These are phyloP conservation scores for Effrenium voratum DNA, from an alignment of 73 alveolate genomes.

Conservation along the genomic window DNA sequence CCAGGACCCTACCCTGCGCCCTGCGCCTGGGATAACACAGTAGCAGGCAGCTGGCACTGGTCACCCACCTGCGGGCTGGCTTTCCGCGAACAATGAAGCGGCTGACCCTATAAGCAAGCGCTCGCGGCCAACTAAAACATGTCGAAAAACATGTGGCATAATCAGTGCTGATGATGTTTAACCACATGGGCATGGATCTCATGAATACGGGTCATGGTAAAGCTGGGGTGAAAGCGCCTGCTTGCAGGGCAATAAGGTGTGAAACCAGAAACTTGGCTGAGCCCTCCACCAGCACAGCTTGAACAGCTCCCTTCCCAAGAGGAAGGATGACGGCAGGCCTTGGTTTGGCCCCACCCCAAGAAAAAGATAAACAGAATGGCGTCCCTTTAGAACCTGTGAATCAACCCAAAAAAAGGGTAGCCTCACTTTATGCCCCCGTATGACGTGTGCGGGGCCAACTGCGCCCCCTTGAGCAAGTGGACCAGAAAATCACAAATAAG, in stretches of 20 bases:
- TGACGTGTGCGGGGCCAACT: no score
- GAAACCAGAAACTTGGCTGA: no score
- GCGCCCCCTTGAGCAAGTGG: no score
- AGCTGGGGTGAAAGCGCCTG: not conserved
- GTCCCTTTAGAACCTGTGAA: no score
- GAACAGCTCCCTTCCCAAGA: constrained; percentile 66
- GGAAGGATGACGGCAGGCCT: constrained; percentile 86
- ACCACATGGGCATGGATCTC: no score
- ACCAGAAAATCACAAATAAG: no score
- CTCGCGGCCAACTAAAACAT: no score
- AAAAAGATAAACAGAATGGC: not conserved
- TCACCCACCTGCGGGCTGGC: constrained; percentile 47
- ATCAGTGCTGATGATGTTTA: not conserved
- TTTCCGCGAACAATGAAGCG: not conserved
- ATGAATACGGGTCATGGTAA: not conserved
- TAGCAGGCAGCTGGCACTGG: constrained; percentile 88
- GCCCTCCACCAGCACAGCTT: constrained; percentile 61
- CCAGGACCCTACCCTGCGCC: not conserved
- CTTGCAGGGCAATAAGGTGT: no score
- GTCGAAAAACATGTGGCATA: not conserved
- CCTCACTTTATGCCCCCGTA: no score
- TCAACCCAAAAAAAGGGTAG: no score
- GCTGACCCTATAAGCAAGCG: no score
- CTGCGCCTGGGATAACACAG: constrained; percentile 64
- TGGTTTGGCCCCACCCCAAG: not conserved